phyloP scores from a whole-genome alignment of 2,329 filamentous ascomycete species.

The Fusarium illudens region DNA sequence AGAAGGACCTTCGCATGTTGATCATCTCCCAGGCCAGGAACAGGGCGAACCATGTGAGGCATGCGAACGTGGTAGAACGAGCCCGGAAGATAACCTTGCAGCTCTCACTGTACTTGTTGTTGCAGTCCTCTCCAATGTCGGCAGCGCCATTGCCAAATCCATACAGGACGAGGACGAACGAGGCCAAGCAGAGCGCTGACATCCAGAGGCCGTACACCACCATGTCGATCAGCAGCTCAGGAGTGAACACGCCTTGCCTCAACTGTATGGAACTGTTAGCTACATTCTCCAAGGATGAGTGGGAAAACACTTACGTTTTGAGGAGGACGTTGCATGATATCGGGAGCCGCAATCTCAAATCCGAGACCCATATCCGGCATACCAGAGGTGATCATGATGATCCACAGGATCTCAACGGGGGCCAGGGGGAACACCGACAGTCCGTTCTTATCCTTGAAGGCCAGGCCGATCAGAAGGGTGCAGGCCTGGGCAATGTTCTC shows the following conservation, averaged over 20 bases:
- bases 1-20: constrained; percentile 74
- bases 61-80: constrained; percentile 75
- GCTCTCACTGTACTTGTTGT: constrained; percentile 59
- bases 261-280: constrained; percentile 34
- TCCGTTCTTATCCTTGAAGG: constrained; percentile 70
- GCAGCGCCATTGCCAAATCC: constrained; percentile 56
- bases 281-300: fast-evolving
- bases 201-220: constrained; percentile 74
- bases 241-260: constrained; percentile 68
- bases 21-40: constrained; percentile 82
- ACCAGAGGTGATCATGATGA: constrained; percentile 80
- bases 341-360: constrained; percentile 73
- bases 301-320: constrained; percentile 58
- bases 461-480: constrained; percentile 73
- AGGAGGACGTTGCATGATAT: constrained; percentile 75
- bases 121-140: constrained; percentile 67
- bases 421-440: constrained; percentile 76
- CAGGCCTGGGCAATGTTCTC: constrained; percentile 76
- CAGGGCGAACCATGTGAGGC: constrained; percentile 76
- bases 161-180: constrained; percentile 63
- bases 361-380: constrained; percentile 80
- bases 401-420: constrained; percentile 80
- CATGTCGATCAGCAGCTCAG: constrained; percentile 71
- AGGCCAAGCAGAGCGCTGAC: constrained; percentile 63
- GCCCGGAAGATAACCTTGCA: constrained; percentile 73